phyloP scores from a whole-genome alignment of 1,139 yeast species.

The Waltiozyma sp. region DNA sequence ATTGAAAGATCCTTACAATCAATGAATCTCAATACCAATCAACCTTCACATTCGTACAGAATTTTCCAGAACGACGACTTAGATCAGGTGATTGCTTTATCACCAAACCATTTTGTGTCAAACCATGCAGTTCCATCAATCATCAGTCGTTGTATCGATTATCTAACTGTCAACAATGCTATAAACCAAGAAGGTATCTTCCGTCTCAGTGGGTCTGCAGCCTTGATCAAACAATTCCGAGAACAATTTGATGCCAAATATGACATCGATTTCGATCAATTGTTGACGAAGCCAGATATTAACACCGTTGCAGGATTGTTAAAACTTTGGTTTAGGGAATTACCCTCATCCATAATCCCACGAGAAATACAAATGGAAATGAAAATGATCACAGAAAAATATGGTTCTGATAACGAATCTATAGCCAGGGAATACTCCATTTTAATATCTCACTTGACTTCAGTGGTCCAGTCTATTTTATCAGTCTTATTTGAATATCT shows the following conservation, averaged over 20 bases:
- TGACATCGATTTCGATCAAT: slow-evolving; percentile 55
- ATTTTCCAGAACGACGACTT: slow-evolving; percentile 59
- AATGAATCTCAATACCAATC: slow-evolving; percentile 16
- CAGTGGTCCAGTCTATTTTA: slow-evolving; percentile 48
- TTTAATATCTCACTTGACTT: slow-evolving; percentile 29
- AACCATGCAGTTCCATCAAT: slow-evolving; percentile 60
- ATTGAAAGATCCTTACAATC: slow-evolving; percentile 19
- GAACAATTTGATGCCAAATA: slow-evolving; percentile 51
- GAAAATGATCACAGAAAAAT: slow-evolving; percentile 24
- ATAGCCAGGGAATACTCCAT: neutral
- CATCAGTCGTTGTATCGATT: slow-evolving; percentile 65
- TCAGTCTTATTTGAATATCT: slow-evolving; percentile 59
- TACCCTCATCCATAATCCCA: slow-evolving; percentile 59
- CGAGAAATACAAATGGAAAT: slow-evolving; percentile 31
- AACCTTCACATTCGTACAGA: slow-evolving; percentile 11
- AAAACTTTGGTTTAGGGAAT: slow-evolving; percentile 61
- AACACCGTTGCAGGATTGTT: slow-evolving; percentile 74
- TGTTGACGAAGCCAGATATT: slow-evolving; percentile 35
- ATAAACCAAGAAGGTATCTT: slow-evolving; percentile 84
- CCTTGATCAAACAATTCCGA: slow-evolving; percentile 62
- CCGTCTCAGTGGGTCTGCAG: slow-evolving; percentile 82
- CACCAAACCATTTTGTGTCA: slow-evolving; percentile 31
- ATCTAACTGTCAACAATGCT: slow-evolving; percentile 57
- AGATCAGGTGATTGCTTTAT: slow-evolving; percentile 38
- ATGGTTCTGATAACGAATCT: neutral